Percentiles rank a stretch among this genome's conserved stretches.
These are phyloP conservation scores for Euphrasia confusa DNA, from an alignment of 257 asterid species.

Conservation along the genomic window DNA sequence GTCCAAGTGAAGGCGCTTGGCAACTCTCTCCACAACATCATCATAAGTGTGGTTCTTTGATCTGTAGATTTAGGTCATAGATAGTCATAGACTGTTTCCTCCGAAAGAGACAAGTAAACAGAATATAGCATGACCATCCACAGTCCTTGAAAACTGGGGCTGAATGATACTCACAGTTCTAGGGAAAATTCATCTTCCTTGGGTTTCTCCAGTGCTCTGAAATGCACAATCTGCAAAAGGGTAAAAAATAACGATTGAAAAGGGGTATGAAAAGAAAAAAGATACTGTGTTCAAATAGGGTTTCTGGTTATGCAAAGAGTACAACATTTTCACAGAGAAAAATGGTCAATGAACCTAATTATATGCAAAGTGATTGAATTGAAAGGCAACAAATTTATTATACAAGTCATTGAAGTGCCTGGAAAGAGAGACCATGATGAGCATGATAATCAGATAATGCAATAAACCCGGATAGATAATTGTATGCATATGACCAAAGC, in stretches of 20 bases:
- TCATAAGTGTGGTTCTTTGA: conserved; percentile 90
- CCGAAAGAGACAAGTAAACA: conserved; percentile 10
- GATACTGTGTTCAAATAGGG: no score
- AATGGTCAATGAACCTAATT: no score
- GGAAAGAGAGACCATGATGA: background rate
- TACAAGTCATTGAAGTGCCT: conserved; percentile 7
- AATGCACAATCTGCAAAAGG: conserved; percentile 72
- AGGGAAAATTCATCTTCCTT: conserved; percentile 89
- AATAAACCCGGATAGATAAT: conserved; percentile 6
- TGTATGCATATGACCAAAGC: conserved; percentile 1
- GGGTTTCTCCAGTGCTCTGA: conserved; percentile 84
- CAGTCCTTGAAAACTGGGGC: conserved; percentile 10
- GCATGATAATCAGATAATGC: background rate
- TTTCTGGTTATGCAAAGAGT: no score
- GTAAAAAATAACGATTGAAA: conserved; percentile 10
- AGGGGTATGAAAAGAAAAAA: conserved; percentile 3
- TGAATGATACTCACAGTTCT: conserved; percentile 70
- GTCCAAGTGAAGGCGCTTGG: conserved; percentile 72
- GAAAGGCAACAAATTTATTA: conserved; percentile 4
- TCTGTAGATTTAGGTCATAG: conserved; percentile 40
- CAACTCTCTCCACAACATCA: conserved; percentile 92
- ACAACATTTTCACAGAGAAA: background rate
- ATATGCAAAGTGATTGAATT: background rate
- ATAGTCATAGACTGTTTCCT: conserved; percentile 13
- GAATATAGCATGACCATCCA: conserved; percentile 23